phyloP scores from a whole-genome alignment of 495 filamentous ascomycete species.

The Tuber aestivum region DNA sequence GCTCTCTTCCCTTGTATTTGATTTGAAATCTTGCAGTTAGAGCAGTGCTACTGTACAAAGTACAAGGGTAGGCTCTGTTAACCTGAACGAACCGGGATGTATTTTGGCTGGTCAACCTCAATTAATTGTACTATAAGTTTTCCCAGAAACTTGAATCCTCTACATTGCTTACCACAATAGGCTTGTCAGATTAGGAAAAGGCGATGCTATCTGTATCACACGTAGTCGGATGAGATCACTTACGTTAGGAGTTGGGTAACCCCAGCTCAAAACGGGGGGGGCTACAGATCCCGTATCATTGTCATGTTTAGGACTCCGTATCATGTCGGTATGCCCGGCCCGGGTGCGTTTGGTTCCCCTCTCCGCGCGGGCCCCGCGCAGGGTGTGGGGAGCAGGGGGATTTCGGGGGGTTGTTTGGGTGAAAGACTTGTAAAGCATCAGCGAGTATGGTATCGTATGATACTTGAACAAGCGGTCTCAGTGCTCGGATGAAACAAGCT shows the following conservation, averaged over 20 bases:
- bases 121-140: not conserved
- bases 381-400: not conserved
- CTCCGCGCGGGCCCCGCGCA: not conserved
- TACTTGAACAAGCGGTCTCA: not conserved
- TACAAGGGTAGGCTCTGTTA: not conserved
- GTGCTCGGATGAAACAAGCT: not conserved
- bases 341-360: not conserved
- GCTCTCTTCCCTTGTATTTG: not conserved
- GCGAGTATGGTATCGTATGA: no score
- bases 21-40: not conserved
- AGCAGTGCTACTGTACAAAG: not conserved
- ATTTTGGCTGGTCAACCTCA: not conserved
- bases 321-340: not conserved
- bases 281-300: no score
- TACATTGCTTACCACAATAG: not conserved
- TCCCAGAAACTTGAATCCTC: not conserved
- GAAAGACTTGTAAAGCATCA: not conserved
- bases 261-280: not conserved
- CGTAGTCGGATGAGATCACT: not conserved
- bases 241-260: not conserved
- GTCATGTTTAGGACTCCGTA: not conserved
- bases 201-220: not conserved
- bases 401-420: not conserved
- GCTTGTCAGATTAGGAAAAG: not conserved
- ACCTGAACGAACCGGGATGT: not conserved